phyloP scores from a whole-genome alignment of 345 rosid genomes.

The Aquilaria yunnanensis region DNA sequence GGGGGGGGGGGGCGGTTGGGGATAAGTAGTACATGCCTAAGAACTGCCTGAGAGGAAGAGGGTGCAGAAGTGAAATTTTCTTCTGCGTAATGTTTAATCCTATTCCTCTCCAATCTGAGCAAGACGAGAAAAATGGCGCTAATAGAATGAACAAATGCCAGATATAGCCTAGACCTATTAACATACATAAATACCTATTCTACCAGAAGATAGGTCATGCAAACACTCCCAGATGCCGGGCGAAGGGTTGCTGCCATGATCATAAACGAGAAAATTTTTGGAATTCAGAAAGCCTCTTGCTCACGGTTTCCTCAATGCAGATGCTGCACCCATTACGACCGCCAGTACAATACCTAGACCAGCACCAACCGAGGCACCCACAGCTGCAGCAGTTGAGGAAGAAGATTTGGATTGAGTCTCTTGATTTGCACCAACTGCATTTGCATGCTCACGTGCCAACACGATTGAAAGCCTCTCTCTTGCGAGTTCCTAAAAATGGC shows the following conservation, averaged over 20 bases:
- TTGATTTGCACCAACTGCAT: conserved; percentile 22
- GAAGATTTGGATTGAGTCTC: conserved; percentile 53
- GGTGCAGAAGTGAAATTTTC: too few relatives aligned
- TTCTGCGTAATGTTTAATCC: too few relatives aligned
- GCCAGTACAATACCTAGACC: conserved; percentile 90
- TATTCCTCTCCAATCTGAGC: too few relatives aligned
- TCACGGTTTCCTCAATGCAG: conserved; percentile 89
- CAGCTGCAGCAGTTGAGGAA: conserved; percentile 71
- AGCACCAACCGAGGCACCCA: conserved; percentile 96
- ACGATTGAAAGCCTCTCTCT: conserved; percentile 54
- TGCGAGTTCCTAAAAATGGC: conserved; percentile 61
- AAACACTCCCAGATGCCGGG: too few relatives aligned
- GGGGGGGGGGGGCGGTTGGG: too few relatives aligned
- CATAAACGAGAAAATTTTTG: background rate
- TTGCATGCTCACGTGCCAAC: conserved; percentile 41
- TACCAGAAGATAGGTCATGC: background rate
- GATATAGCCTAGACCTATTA: background rate
- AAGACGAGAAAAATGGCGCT: conserved; percentile 10
- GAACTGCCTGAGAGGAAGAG: too few relatives aligned
- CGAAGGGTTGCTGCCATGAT: too few relatives aligned
- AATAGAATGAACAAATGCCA: conserved; percentile 28
- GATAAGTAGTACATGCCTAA: too few relatives aligned
- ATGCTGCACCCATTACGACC: conserved; percentile 95
- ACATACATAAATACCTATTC: conserved; percentile 9
- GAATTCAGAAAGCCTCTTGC: background rate